Evolutionary conservation across 2,329 filamentous ascomycete species (phyloP), one percentile per base, ranked within the genome.

Genomic region (Aureobasidium sp.): DNA sequence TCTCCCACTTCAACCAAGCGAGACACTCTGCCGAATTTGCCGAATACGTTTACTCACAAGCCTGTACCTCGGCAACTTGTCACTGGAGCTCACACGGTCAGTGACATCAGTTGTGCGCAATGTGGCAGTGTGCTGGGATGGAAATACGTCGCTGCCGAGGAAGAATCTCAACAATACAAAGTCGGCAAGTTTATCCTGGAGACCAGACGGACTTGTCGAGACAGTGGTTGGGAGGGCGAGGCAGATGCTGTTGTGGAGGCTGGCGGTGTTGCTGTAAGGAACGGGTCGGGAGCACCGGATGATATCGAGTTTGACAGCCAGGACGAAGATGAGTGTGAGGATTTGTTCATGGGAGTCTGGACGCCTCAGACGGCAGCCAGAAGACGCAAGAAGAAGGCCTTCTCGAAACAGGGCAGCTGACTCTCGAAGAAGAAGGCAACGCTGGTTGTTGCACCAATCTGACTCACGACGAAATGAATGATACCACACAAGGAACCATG

Each of bases 111-210:
- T 65, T 87, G 84, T 67, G 72, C 76, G 4, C 76, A 78, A 51
- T 87, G 84, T 65, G 82, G 79, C 2, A 79, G 70, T 60, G 77
- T 84, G 39, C 68, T 87, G 22, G 84, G 84, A 2, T 87, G 84
- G 84, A 87, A 87, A 71, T 87, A 87, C 68, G 79, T 87, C 27
- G 77, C 79, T 22, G 84, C 84, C 0, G 82, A 84, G 63, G 83
- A 87, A 65, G 83, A 86, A 63, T 75, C 72, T 12, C 84, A 87
- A 72, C 75, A 78, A 61, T 87, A 87, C 68, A 87, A 87, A 68
- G 81, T 87, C 2, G 84, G 84, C n/a, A 87, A 86, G 69, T 87
- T 83, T 65, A 87, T 87, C 31, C 71, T 87, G 31, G 84, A 87
- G 71, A 85, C 83, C 47, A 83, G 80, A 71, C 75, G 79, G 59